Evolutionary conservation across 2,329 filamentous ascomycete genomes (phyloP), one percentile per base, ranked within the genome.

Genomic region (Rutstroemia sydowiana): DNA sequence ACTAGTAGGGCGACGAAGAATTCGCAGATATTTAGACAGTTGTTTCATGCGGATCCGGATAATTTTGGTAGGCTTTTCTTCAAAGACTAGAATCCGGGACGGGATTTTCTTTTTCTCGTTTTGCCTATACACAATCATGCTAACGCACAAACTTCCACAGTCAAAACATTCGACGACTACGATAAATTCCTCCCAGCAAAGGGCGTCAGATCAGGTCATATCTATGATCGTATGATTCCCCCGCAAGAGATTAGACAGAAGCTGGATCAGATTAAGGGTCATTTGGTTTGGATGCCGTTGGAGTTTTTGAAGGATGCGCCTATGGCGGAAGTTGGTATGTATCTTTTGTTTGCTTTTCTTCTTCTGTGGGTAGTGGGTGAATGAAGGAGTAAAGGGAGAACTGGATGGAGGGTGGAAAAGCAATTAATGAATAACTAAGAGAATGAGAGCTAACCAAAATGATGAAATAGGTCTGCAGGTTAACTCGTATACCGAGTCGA

Each of bases 271-370:
- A 81, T 97, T 59, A 84, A 82, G 70, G 92, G 92, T 0, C 92
- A 97, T 72, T 69, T 97, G 37, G 92, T 97, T 6, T 95, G 88
- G 88, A 92, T 95, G 84, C 90, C 90, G n/a, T 68, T 97, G 63
- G 81, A 90, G 42, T 97, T 95, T 66, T 69, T 97, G 65, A 76
- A 79, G 62, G 83, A 95, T 57, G 89, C 84, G 0, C 78, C 88
- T 61, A 95, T 97, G 90, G 91, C 91, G 0, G 91, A 96, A 72
- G 81, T 79, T 63, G 91, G 92, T 0, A 37, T 37, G 34, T 18
- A n/a, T n/a, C n/a, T n/a, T n/a, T n/a, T n/a, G n/a, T n/a, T n/a
- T n/a, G n/a, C n/a, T n/a, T n/a, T n/a, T n/a, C n/a, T n/a, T n/a
- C n/a, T n/a, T n/a, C n/a, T n/a, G n/a, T n/a, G n/a, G n/a, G n/a